phyloP scores from a whole-genome alignment of 2,329 filamentous ascomycete species.

The Beauveria sp. region DNA sequence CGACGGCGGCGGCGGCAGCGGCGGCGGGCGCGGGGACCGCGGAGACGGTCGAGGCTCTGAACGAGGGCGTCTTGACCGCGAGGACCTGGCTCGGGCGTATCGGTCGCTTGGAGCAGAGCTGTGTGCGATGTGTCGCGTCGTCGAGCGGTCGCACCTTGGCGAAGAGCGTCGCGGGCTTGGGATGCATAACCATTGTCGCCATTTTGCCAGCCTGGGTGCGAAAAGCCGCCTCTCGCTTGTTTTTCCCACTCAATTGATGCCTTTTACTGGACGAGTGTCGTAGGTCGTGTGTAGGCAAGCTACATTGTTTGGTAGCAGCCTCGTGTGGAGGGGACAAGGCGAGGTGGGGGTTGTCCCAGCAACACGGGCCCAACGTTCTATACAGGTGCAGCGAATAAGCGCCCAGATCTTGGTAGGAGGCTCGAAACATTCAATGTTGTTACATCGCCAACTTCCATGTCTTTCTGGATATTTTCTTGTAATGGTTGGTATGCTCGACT shows the following conservation, averaged over 20 bases:
- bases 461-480: too few relatives aligned
- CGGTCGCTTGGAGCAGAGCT: slow-evolving; percentile 10
- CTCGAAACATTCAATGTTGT: too few relatives aligned
- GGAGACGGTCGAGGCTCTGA: not conserved
- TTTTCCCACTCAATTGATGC: not conserved
- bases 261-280: not conserved
- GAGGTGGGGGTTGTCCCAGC: slow-evolving; percentile 5
- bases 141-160: slow-evolving; percentile 7
- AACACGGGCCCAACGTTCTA: not conserved
- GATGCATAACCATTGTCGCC: slow-evolving; percentile 10
- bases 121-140: slow-evolving; percentile 6
- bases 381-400: not conserved
- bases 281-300: not conserved
- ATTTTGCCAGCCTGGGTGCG: not conserved
- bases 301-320: not conserved
- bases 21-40: slow-evolving; percentile 18
- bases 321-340: not conserved
- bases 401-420: not conserved
- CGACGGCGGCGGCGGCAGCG: slow-evolving; percentile 17
- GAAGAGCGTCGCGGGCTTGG: slow-evolving; percentile 7
- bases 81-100: slow-evolving; percentile 9
- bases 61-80: not conserved
- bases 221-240: not conserved
- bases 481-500: too few relatives aligned
- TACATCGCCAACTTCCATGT: too few relatives aligned